Percentiles rank a stretch among this genome's conserved stretches.
Conservation (phyloP, 768 basidiomycete species). For the Pholiota molesta region DNA sequence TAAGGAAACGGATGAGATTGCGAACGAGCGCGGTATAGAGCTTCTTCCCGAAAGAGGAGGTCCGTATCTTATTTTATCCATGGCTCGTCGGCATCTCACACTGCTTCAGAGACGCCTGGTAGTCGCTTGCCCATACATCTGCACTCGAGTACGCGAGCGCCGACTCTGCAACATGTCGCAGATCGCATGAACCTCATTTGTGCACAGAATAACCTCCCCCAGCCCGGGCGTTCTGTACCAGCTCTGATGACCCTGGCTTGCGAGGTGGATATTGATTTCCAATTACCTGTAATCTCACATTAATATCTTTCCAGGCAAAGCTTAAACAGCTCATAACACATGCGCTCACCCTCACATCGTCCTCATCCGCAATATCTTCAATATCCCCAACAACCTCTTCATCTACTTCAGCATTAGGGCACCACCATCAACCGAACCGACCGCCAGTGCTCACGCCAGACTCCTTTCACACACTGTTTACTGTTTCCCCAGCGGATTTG, state of each 20-base stretch:
- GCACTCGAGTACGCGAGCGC: slow-evolving; percentile 72
- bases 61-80: slow-evolving; percentile 30
- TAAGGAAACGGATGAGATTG: slow-evolving; percentile 66
- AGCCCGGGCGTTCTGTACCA: slow-evolving; percentile 65
- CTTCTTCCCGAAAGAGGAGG: slow-evolving; percentile 69
- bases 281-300: slow-evolving; percentile 2
- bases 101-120: slow-evolving; percentile 62
- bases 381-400: slow-evolving; percentile 62
- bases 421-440: slow-evolving; percentile 28
- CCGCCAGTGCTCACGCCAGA: slow-evolving; percentile 61
- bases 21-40: slow-evolving; percentile 67
- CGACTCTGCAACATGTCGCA: slow-evolving; percentile 74
- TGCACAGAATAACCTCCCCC: slow-evolving; percentile 70
- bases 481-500: slow-evolving; percentile 74
- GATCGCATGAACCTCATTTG: slow-evolving; percentile 83
- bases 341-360: slow-evolving; percentile 74
- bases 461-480: slow-evolving; percentile 79
- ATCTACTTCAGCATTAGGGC: slow-evolving; percentile 18
- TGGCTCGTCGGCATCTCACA: neutral
- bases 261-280: slow-evolving; percentile 51
- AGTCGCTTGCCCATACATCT: slow-evolving; percentile 73
- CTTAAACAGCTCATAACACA: slow-evolving; percentile 84
- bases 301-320: slow-evolving; percentile 55
- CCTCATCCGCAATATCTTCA: slow-evolving; percentile 76
- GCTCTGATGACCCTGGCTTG: slow-evolving; percentile 76